phyloP scores from a whole-genome alignment of 805 yeast species.

The Candida argentea region DNA sequence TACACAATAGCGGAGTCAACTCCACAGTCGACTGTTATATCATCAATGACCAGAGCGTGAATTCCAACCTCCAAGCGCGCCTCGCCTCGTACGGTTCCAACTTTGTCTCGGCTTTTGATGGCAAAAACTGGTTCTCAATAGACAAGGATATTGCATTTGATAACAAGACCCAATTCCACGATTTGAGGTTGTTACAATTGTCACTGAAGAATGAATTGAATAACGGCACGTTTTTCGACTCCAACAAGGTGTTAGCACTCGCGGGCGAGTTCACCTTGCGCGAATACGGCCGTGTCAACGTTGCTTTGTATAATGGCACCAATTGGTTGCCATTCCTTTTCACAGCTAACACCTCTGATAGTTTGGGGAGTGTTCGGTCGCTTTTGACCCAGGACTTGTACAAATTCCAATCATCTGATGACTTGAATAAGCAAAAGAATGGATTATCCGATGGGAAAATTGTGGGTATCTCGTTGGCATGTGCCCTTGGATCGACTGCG shows the following conservation, averaged over 20 bases:
- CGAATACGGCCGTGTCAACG: slow-evolving; percentile 45
- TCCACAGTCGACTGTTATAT: slow-evolving; percentile 29
- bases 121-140: slow-evolving; percentile 37
- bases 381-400: slow-evolving; percentile 25
- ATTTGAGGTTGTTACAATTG: slow-evolving; percentile 33
- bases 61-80: slow-evolving; percentile 29
- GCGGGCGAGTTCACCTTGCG: slow-evolving; percentile 46
- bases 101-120: slow-evolving; percentile 34
- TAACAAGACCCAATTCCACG: slow-evolving; percentile 30
- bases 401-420: slow-evolving; percentile 26
- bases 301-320: slow-evolving; percentile 57
- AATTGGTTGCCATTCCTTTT: slow-evolving; percentile 58
- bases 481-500: slow-evolving; percentile 34
- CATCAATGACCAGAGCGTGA: slow-evolving; percentile 28
- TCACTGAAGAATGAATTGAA: slow-evolving; percentile 17
- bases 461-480: slow-evolving; percentile 35
- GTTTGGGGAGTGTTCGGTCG: slow-evolving; percentile 21
- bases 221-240: slow-evolving; percentile 27
- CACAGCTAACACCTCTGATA: slow-evolving; percentile 14
- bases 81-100: slow-evolving; percentile 24
- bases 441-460: slow-evolving; percentile 29
- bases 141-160: slow-evolving; percentile 20
- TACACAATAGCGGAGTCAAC: slow-evolving; percentile 12
- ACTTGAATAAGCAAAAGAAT: slow-evolving; percentile 10
- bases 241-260: slow-evolving; percentile 40